phyloP scores from a whole-genome alignment of 257 asterid genomes.

The Lantana camara region DNA sequence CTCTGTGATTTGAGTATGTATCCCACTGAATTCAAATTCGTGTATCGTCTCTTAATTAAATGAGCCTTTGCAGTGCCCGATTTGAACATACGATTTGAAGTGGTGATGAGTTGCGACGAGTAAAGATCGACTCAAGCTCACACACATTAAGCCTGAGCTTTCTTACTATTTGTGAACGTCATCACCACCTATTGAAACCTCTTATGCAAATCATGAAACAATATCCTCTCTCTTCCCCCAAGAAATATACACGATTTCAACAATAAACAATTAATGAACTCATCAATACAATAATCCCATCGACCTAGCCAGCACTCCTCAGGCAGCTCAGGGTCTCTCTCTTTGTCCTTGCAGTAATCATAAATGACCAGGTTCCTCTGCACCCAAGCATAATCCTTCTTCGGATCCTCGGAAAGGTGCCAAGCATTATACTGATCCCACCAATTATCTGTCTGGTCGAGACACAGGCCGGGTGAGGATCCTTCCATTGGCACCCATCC shows the following conservation, averaged over 20 bases:
- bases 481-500: constrained; percentile 89
- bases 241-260: constrained; percentile 5
- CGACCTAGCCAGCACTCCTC: constrained; percentile 86
- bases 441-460: constrained; percentile 75
- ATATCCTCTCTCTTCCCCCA: background rate
- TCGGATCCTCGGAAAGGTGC: constrained; percentile 68
- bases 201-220: background rate
- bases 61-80: too few relatives aligned
- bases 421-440: constrained; percentile 92
- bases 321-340: constrained; percentile 63
- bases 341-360: constrained; percentile 74
- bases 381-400: constrained; percentile 81
- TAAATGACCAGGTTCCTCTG: constrained; percentile 84
- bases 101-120: too few relatives aligned
- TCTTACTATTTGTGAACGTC: too few relatives aligned
- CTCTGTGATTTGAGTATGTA: too few relatives aligned
- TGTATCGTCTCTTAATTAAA: too few relatives aligned
- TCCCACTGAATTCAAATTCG: too few relatives aligned
- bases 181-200: too few relatives aligned
- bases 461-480: constrained; percentile 83
- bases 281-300: constrained; percentile 44
- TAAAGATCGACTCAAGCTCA: too few relatives aligned
- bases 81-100: too few relatives aligned
- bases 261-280: constrained; percentile 30
- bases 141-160: too few relatives aligned